Percentiles rank a stretch among this genome's conserved stretches.
phyloP scores from a whole-genome alignment of 257 asterid genomes.

The Knoxia roxburghii region DNA sequence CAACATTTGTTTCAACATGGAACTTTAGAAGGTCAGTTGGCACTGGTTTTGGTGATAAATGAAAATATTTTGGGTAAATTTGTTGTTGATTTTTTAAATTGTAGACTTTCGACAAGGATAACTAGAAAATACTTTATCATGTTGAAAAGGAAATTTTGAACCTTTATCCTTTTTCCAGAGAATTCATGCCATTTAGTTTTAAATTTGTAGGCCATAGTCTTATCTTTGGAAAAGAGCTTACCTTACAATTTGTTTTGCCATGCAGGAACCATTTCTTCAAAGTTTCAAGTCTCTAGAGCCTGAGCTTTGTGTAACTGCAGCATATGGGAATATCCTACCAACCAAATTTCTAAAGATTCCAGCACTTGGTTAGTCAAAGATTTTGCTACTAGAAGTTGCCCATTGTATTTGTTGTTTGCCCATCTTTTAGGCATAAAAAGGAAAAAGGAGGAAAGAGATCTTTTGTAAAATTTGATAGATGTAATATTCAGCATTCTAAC shows the following conservation, averaged over 20 bases:
- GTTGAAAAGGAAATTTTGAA: background rate
- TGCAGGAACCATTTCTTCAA: constrained; percentile 73
- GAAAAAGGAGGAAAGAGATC: background rate
- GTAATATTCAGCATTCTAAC: background rate
- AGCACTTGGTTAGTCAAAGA: constrained; percentile 62
- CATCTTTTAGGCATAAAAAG: background rate
- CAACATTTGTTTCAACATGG: background rate
- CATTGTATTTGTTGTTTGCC: background rate
- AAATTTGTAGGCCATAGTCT: background rate
- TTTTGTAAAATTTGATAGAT: background rate
- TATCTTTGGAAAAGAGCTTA: background rate
- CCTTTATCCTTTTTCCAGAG: background rate
- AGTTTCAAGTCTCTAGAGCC: constrained; percentile 71
- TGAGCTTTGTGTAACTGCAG: constrained; percentile 92
- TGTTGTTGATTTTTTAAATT: background rate
- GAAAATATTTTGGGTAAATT: background rate
- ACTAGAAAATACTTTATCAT: background rate
- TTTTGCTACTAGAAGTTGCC: background rate
- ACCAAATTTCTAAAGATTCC: constrained; percentile 80
- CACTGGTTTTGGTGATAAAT: background rate
- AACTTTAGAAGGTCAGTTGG: background rate
- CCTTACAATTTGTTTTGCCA: background rate
- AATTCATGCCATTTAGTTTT: background rate
- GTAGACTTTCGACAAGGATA: background rate
- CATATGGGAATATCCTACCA: constrained; percentile 92